phyloP scores from a whole-genome alignment of 192 early-diverging fungal species.

The Pilaira anomala region DNA sequence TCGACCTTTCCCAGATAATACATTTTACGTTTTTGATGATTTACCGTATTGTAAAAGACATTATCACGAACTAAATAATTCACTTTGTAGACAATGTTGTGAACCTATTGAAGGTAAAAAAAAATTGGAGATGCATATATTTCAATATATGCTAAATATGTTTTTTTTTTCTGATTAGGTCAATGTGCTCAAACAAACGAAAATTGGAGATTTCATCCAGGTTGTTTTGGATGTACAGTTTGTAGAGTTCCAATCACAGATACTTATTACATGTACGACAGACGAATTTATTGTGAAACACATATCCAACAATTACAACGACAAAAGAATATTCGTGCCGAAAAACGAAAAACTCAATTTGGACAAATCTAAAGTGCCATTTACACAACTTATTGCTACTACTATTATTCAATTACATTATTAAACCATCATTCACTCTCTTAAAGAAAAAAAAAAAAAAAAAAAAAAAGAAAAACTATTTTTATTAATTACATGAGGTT shows the following conservation, averaged over 20 bases:
- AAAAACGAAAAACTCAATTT: too few species aligned
- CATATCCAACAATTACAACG: constrained; percentile 68
- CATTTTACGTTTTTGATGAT: constrained; percentile 87
- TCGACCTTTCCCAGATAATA: constrained; percentile 70
- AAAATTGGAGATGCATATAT: constrained; percentile 60
- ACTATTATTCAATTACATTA: too few species aligned
- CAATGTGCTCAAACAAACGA: constrained; percentile 82
- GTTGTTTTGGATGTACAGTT: constrained; percentile 73
- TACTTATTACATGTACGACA: constrained; percentile 69
- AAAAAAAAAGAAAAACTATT: too few species aligned
- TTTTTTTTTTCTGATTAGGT: background rate
- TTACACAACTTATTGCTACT: too few species aligned
- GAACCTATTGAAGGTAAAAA: constrained; percentile 84
- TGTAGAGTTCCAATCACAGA: constrained; percentile 59
- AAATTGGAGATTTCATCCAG: constrained; percentile 80
- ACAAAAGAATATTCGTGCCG: too few species aligned
- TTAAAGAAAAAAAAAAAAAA: too few species aligned
- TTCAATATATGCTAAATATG: background rate
- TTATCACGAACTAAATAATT: constrained; percentile 84
- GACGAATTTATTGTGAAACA: constrained; percentile 67
- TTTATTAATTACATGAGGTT: too few species aligned
- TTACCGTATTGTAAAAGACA: constrained; percentile 81
- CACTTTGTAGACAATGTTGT: constrained; percentile 74
- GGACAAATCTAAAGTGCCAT: too few species aligned
- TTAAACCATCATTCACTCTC: too few species aligned